Conservation (phyloP, 2,329 filamentous ascomycete species). For the Diaporthe sp. region DNA sequence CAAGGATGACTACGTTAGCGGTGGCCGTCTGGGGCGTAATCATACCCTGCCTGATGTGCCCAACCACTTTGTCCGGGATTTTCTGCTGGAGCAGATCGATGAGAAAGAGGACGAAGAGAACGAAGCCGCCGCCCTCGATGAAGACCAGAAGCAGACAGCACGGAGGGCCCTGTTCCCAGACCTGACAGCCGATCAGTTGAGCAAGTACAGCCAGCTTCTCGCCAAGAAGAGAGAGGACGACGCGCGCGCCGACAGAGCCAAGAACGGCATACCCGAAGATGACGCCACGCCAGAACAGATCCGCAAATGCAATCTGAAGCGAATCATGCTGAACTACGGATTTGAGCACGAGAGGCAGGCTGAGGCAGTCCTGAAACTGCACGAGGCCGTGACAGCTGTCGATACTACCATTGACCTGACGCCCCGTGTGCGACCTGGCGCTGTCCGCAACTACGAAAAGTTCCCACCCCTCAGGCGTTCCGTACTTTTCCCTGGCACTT, state of each 20-base stretch:
- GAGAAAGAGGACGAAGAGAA: not conserved
- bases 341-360: not conserved
- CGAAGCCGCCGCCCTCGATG: not conserved
- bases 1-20: not conserved
- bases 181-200: conserved; percentile 8
- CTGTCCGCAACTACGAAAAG: not conserved
- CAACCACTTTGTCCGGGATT: conserved; percentile 19
- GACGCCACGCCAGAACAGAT: not conserved
- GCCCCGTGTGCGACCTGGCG: not conserved
- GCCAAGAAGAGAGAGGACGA: conserved; percentile 9
- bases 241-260: not conserved
- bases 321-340: not conserved
- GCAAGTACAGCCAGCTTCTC: not conserved
- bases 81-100: not conserved
- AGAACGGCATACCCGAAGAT: not conserved
- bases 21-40: conserved; percentile 23
- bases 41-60: conserved; percentile 20
- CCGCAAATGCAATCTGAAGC: not conserved
- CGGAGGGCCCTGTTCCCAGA: not conserved
- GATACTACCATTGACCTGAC: conserved; percentile 9
- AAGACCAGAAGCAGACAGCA: not conserved
- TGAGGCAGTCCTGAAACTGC: not conserved
- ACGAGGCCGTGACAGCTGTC: not conserved
- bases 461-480: not conserved
- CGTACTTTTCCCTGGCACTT: not conserved